Percentiles rank a stretch among this genome's conserved stretches.
Conservation (phyloP, 2,329 filamentous ascomycete species). For the Hypoxylon sp. region DNA sequence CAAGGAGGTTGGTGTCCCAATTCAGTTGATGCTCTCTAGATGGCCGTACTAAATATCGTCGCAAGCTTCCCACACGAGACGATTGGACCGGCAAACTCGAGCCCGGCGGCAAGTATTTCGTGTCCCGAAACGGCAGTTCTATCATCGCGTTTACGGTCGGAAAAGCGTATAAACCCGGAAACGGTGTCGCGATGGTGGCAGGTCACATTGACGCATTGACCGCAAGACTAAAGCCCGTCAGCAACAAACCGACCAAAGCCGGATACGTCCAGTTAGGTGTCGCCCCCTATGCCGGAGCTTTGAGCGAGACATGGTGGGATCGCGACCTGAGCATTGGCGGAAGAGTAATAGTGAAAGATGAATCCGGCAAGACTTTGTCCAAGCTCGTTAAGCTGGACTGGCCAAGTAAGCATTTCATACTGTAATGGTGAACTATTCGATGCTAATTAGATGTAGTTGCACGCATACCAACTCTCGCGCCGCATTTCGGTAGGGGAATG, state of each 20-base stretch:
- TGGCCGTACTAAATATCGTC: conserved; percentile 2
- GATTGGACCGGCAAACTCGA: conserved; percentile 77
- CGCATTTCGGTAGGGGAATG: conserved; percentile 87
- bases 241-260: conserved; percentile 81
- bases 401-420: conserved; percentile 65
- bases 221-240: conserved; percentile 89
- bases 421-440: conserved; percentile 2
- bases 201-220: conserved; percentile 94
- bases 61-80: conserved; percentile 77
- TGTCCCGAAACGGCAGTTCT: conserved; percentile 84
- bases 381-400: conserved; percentile 91
- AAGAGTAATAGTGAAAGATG: conserved; percentile 82
- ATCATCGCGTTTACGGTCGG: conserved; percentile 88
- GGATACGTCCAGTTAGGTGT: conserved; percentile 91
- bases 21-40: neutral
- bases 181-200: conserved; percentile 87
- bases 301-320: conserved; percentile 97
- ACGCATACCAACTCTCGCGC: conserved; percentile 87
- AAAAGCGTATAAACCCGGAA: conserved; percentile 80
- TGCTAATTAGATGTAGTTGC: conserved; percentile 63
- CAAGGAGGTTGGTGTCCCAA: conserved; percentile 63
- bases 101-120: conserved; percentile 87
- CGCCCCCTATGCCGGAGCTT: conserved; percentile 87
- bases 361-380: conserved; percentile 77
- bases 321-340: conserved; percentile 91